Conservation (phyloP, 176 grass and related monocot genomes). For the Aegilops tauschii region DNA sequence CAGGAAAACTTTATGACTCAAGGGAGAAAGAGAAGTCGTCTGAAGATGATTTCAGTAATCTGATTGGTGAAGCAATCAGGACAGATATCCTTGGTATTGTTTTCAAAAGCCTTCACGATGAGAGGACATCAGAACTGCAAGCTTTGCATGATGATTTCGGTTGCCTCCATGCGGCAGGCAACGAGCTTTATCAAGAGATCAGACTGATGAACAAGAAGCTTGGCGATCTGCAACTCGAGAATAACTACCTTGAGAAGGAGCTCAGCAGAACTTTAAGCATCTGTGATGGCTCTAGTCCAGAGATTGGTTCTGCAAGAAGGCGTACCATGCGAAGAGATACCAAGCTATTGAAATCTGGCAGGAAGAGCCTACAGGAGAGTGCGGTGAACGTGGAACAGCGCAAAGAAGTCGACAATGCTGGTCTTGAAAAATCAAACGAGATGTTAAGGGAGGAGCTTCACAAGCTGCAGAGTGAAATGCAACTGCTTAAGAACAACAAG, state of each 20-base stretch:
- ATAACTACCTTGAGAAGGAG: slow-evolving; percentile 61
- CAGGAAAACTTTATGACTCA: slow-evolving; percentile 49
- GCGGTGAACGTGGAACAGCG: slow-evolving; percentile 25
- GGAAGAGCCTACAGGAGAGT: slow-evolving; percentile 40
- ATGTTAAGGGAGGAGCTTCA: slow-evolving; percentile 49
- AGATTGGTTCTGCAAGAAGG: slow-evolving; percentile 33
- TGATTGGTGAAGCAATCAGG: slow-evolving; percentile 55
- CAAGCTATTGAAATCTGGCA: slow-evolving; percentile 52
- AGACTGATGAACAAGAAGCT: slow-evolving; percentile 57
- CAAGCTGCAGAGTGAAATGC: slow-evolving; percentile 44
- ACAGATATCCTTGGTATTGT: slow-evolving; percentile 59
- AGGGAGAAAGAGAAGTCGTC: slow-evolving; percentile 39
- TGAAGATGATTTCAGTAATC: slow-evolving; percentile 50
- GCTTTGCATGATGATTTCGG: slow-evolving; percentile 50
- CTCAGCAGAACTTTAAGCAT: slow-evolving; percentile 46
- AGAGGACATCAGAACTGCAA: slow-evolving; percentile 52
- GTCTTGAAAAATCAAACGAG: slow-evolving; percentile 53
- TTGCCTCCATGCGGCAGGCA: slow-evolving; percentile 50
- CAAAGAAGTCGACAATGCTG: slow-evolving; percentile 51
- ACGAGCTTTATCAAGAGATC: slow-evolving; percentile 58
- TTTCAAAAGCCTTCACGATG: slow-evolving; percentile 58
- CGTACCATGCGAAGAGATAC: slow-evolving; percentile 33
- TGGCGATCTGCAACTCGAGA: slow-evolving; percentile 57
- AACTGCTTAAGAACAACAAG: slow-evolving; percentile 41
- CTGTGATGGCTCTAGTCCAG: slow-evolving; percentile 42